Evolutionary conservation across 148 eudicot species (phyloP).

Genomic region (Dianthus caryophyllus): DNA sequence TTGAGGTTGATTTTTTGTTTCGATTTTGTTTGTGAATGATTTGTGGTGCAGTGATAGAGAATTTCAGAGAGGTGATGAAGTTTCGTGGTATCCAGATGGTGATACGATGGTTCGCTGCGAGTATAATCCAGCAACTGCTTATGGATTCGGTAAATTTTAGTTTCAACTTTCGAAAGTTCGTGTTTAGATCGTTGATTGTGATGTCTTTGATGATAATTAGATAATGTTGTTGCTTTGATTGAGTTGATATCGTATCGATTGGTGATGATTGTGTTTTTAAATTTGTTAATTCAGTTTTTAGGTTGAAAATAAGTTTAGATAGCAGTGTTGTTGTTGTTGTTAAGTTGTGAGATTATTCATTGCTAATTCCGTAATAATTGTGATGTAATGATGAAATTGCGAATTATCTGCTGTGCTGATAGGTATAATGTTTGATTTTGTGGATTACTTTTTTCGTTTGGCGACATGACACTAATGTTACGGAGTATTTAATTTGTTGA

Average conservation of each 20-base stretch:
- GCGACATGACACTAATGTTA: too few species aligned
- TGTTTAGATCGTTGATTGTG: not conserved
- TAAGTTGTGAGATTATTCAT: too few species aligned
- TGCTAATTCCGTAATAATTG: not conserved
- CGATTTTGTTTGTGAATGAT: slow-evolving; percentile 10
- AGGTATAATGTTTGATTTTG: too few species aligned
- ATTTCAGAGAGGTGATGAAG: slow-evolving; percentile 77
- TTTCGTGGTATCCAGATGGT: slow-evolving; percentile 91
- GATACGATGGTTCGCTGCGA: slow-evolving; percentile 82
- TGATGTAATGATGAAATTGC: not conserved
- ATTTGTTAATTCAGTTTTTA: too few species aligned
- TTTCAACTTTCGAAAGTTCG: too few species aligned
- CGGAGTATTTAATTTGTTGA: not conserved
- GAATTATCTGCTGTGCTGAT: not conserved
- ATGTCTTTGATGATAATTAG: not conserved
- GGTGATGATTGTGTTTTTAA: too few species aligned
- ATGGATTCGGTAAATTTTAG: slow-evolving; percentile 62
- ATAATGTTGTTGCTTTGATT: not conserved
- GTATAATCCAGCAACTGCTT: slow-evolving; percentile 74
- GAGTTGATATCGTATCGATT: not conserved
- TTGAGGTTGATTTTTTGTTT: not conserved
- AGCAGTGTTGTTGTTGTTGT: too few species aligned
- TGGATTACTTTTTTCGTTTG: not conserved
- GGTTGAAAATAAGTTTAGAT: not conserved
- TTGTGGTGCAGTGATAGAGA: slow-evolving; percentile 63